Evolutionary conservation across 1,284 basidiomycete genomes (phyloP).

Genomic region (Austroboletus novae-zelandiae): DNA sequence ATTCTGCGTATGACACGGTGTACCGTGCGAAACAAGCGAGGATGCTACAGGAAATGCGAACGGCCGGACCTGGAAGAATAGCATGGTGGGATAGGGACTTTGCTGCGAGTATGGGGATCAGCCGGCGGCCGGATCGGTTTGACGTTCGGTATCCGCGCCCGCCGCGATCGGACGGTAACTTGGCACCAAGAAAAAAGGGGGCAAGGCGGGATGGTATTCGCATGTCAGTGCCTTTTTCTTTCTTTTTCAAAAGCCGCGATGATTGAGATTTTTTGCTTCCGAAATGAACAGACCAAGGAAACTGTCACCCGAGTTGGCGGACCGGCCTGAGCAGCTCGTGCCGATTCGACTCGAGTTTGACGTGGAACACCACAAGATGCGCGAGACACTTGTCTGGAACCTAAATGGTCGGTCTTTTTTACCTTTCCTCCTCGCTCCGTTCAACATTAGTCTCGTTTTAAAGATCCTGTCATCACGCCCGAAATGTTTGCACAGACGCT

Average conservation of each 20-base stretch:
- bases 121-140: conserved; percentile 52
- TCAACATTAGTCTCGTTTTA: conserved; percentile 1
- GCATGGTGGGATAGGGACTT: conserved; percentile 34
- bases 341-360: conserved; percentile 96
- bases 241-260: conserved; percentile 1
- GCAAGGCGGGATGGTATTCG: conserved; percentile 68
- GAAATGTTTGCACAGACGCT: conserved; percentile 88
- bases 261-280: not conserved
- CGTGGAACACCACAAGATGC: conserved; percentile 86
- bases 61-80: conserved; percentile 26
- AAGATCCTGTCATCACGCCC: conserved; percentile 86
- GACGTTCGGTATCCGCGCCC: conserved; percentile 67
- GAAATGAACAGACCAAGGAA: conserved; percentile 53
- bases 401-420: conserved; percentile 63
- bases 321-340: conserved; percentile 76
- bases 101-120: conserved; percentile 13
- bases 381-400: conserved; percentile 98
- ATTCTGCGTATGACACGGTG: conserved; percentile 44
- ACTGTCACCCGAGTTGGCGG: conserved; percentile 55
- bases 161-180: conserved; percentile 36
- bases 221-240: conserved; percentile 47
- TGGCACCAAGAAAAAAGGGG: conserved; percentile 49
- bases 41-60: conserved; percentile 29
- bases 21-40: conserved; percentile 31
- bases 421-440: not conserved